Evolutionary conservation across 495 filamentous ascomycete species (phyloP).

Genomic region (Aspergillus olivimuriae): DNA sequence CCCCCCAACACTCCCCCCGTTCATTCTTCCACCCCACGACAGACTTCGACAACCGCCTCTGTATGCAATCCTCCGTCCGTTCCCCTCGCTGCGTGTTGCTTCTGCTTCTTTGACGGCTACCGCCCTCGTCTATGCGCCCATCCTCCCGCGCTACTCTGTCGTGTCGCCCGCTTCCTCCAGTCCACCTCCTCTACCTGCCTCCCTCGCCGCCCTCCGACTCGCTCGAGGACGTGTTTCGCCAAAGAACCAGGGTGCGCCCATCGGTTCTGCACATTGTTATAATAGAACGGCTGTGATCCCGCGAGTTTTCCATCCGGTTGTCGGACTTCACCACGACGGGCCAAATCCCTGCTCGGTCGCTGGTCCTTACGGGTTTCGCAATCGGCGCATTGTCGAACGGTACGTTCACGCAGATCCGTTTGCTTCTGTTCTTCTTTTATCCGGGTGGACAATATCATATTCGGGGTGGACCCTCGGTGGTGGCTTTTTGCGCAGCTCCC

Average conservation of each 20-base stretch:
- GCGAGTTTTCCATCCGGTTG: neutral
- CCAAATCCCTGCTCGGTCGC: conserved; percentile 33
- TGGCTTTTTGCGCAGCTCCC: conserved; percentile 21
- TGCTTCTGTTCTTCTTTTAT: no score
- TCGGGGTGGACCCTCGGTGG: no score
- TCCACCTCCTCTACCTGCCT: neutral
- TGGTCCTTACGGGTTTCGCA: conserved; percentile 28
- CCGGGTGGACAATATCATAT: no score
- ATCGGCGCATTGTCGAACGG: conserved; percentile 41
- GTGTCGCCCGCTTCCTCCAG: neutral
- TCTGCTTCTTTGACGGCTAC: neutral
- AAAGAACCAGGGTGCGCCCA: no score
- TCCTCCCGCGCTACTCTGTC: neutral
- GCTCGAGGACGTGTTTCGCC: no score
- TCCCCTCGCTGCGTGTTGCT: neutral
- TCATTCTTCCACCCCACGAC: conserved; percentile 9
- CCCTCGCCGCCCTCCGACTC: no score
- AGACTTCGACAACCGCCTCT: conserved; percentile 9
- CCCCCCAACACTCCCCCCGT: conserved; percentile 15
- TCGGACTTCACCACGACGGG: conserved; percentile 19
- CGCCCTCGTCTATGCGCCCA: neutral
- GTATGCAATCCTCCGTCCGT: neutral
- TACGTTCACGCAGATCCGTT: conserved; percentile 28
- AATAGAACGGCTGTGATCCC: neutral
- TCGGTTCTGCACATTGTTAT: no score